Evolutionary conservation across 345 rosid genomes (phyloP).

Genomic region (Lepidium africanum): DNA sequence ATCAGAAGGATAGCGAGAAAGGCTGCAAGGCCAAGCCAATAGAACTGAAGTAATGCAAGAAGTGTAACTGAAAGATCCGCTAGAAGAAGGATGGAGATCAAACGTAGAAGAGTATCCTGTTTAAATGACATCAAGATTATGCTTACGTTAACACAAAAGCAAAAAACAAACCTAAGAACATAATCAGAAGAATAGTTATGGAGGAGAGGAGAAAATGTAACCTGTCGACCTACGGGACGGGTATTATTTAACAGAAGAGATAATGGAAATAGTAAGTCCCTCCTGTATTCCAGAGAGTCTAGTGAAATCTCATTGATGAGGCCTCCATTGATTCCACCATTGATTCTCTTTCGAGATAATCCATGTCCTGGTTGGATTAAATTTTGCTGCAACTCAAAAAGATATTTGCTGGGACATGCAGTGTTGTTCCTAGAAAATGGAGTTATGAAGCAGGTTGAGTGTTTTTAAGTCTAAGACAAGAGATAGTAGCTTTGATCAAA

Average conservation of each 20-base stretch:
- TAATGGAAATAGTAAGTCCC: slow-evolving; percentile 68
- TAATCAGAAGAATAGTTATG: background rate
- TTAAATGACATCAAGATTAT: slow-evolving; percentile 5
- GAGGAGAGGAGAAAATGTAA: slow-evolving; percentile 18
- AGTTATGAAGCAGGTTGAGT: slow-evolving; percentile 8
- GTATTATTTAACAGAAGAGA: slow-evolving; percentile 78
- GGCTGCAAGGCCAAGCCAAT: slow-evolving; percentile 84
- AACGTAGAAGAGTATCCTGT: slow-evolving; percentile 78
- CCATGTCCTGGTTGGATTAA: slow-evolving; percentile 51
- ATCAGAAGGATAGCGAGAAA: slow-evolving; percentile 83
- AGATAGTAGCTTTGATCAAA: background rate
- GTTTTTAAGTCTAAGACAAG: background rate
- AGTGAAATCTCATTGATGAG: slow-evolving; percentile 65
- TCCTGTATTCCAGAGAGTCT: slow-evolving; percentile 61
- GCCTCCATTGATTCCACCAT: slow-evolving; percentile 88
- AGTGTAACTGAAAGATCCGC: slow-evolving; percentile 83
- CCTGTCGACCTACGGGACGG: slow-evolving; percentile 92
- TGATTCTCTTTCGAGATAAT: slow-evolving; percentile 73
- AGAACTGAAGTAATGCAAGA: slow-evolving; percentile 78
- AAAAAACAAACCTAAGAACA: background rate
- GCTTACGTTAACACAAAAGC: background rate
- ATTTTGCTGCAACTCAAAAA: slow-evolving; percentile 51
- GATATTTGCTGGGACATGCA: slow-evolving; percentile 35
- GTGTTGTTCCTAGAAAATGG: slow-evolving; percentile 43
- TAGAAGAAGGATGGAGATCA: slow-evolving; percentile 73